Conservation (phyloP, 2,329 filamentous ascomycete genomes). For the Colletotrichum tofieldiae region DNA sequence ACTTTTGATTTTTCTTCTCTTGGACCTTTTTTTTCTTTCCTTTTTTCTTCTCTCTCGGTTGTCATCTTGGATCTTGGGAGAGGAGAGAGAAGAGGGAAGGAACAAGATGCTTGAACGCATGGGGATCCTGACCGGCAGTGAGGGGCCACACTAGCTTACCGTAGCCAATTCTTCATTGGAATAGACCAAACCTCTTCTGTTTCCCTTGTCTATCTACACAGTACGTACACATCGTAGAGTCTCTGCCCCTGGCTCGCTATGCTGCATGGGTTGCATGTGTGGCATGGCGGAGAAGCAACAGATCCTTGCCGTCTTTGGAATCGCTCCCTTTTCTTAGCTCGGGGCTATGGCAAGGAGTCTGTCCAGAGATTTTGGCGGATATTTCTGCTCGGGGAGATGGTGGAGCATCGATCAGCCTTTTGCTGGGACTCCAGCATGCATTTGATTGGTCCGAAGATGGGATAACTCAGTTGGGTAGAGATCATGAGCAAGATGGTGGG, state of each 20-base stretch:
- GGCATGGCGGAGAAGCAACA: not conserved
- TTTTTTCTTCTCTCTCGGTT: not conserved
- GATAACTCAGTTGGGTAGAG: constrained; percentile 9
- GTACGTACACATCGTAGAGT: no score
- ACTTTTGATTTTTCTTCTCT: not conserved
- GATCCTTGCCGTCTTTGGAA: constrained; percentile 26
- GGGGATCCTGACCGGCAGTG: constrained; percentile 22
- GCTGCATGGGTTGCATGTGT: constrained; percentile 6
- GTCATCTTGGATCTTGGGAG: not conserved
- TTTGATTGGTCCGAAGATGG: constrained; percentile 17
- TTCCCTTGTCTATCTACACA: constrained; percentile 13
- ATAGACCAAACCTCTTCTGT: not conserved
- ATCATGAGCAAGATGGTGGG: constrained; percentile 14
- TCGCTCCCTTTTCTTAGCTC: constrained; percentile 18
- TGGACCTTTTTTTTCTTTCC: not conserved
- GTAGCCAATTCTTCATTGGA: not conserved
- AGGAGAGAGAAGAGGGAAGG: constrained; percentile 10
- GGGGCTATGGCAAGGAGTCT: constrained; percentile 13
- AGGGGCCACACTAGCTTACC: not conserved
- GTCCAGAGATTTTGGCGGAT: constrained; percentile 17
- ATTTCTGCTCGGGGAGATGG: constrained; percentile 28
- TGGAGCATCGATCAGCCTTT: constrained; percentile 20
- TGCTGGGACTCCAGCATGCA: not conserved
- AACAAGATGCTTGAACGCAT: not conserved
- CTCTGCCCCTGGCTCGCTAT: not conserved